Conservation (phyloP, 2,329 filamentous ascomycete genomes). For the Parastagonospora nodorum region DNA sequence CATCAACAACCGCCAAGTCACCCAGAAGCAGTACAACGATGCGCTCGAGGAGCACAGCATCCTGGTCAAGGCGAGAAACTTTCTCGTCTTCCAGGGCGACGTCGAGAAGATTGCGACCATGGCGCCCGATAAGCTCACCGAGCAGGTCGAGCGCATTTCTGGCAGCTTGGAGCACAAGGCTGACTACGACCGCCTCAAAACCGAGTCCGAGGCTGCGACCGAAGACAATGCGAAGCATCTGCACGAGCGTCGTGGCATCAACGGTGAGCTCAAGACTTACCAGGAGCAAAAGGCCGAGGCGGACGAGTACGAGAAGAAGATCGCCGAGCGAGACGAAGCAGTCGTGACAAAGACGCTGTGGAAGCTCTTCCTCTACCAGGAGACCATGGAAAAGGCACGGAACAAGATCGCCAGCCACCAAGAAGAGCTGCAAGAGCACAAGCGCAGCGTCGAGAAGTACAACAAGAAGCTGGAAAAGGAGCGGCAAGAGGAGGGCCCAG, state of each 20-base stretch:
- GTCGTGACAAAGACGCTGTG: slow-evolving; percentile 93
- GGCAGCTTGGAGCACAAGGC: slow-evolving; percentile 93
- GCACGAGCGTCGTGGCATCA: slow-evolving; percentile 88
- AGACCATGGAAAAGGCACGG: slow-evolving; percentile 88
- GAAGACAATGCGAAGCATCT: slow-evolving; percentile 90
- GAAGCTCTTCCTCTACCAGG: slow-evolving; percentile 96
- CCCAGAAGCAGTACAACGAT: slow-evolving; percentile 90
- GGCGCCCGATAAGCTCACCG: slow-evolving; percentile 89
- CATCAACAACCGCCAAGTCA: slow-evolving; percentile 90
- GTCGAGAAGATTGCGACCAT: slow-evolving; percentile 97
- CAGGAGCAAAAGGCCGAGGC: slow-evolving; percentile 96
- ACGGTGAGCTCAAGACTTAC: slow-evolving; percentile 97
- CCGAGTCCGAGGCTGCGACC: slow-evolving; percentile 80
- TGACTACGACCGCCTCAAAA: slow-evolving; percentile 90
- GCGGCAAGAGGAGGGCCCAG: slow-evolving; percentile 80
- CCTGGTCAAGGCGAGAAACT: slow-evolving; percentile 96
- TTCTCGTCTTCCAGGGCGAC: slow-evolving; percentile 97
- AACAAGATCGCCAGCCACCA: slow-evolving; percentile 91
- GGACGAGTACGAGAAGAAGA: slow-evolving; percentile 89
- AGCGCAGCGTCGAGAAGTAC: slow-evolving; percentile 83
- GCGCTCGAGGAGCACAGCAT: slow-evolving; percentile 93
- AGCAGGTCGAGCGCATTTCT: slow-evolving; percentile 95
- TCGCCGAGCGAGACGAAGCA: slow-evolving; percentile 85
- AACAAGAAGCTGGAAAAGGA: slow-evolving; percentile 80
- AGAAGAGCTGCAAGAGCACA: slow-evolving; percentile 90